Evolutionary conservation across 331 rosid species (phyloP), one percentile per base, ranked within the genome.

Genomic region (Arachis monticola): DNA sequence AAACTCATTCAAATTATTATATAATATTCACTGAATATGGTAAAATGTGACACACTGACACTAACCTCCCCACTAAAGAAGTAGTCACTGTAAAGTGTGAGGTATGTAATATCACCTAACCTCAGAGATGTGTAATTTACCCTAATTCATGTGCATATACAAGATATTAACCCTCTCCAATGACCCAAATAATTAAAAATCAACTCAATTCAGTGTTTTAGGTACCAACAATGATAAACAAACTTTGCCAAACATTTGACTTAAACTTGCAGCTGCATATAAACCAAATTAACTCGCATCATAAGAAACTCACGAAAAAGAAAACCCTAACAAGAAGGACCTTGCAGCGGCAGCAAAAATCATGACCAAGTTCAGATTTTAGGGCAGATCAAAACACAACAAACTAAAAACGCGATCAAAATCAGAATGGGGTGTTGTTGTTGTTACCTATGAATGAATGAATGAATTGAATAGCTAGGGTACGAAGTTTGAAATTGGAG

Each of bases 291-390:
- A 60, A 69, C 53, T 11, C 46, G 62, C 17, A 66, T 56, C 12
- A 14, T 27, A 3, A 52, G 3, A 31, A 70, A 40, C 5, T 9
- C 45, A 55, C 47, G 22, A 17, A 17, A 61, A 61, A 48, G 17
- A 41, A 62, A 65, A 62, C n/a, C 71, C 45, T 50, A 73, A 44
- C 62, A 47, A 12, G 5, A 60, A 72, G 30, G 1, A 79, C 10
- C 12, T 47, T 30, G 30, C 6, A 57, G 57, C 10, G n/a, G 47
- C 7, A 53, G 3, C 8, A 35, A 35, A 35, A 67, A 67, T 45
- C 5, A 61, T 1, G 35, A 1, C 9, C 46, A 47, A 65, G 44
- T 30, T 0, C 7, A 11, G 6, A 13, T 9, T 78, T 50, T 58
- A 67, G 6, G 60, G 48, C 44, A 67, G 72, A 79, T 73, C 71